phyloP scores from a whole-genome alignment of 768 basidiomycete genomes.

The Leccinum longicurvipes region DNA sequence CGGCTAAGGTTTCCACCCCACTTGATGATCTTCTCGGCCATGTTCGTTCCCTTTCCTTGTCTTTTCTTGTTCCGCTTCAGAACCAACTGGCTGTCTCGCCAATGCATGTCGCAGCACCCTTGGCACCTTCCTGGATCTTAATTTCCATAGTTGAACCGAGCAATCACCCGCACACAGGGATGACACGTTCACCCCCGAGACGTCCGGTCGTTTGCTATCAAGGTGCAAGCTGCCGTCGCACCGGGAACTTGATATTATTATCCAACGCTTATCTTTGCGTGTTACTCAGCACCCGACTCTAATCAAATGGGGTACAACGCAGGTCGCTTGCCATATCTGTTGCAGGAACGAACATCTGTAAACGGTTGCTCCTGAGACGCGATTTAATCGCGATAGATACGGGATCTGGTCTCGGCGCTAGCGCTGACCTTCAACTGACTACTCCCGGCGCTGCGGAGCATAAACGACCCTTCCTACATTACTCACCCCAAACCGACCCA shows the following conservation, averaged over 20 bases:
- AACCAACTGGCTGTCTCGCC: not conserved
- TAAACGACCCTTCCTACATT: too few species aligned
- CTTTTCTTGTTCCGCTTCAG: conserved; percentile 3
- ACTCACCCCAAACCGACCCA: too few species aligned
- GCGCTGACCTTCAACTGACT: not conserved
- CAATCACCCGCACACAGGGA: not conserved
- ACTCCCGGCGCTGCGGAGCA: not conserved
- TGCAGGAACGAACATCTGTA: not conserved
- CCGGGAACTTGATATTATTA: conserved; percentile 9
- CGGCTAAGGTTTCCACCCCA: conserved; percentile 1
- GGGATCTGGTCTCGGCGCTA: conserved; percentile 2
- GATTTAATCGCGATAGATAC: conserved; percentile 14
- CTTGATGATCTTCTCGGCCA: conserved; percentile 3
- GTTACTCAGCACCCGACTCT: not conserved
- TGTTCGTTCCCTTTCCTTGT: not conserved
- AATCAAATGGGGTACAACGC: not conserved
- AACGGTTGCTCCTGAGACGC: conserved; percentile 1
- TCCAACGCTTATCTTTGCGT: conserved; percentile 1
- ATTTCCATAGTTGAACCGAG: not conserved
- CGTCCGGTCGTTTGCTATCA: not conserved
- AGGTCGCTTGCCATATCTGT: conserved; percentile 10
- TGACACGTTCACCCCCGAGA: not conserved
- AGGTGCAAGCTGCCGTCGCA: not conserved
- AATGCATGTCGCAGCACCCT: not conserved
- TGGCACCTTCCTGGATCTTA: too few species aligned